These are phyloP conservation scores for Croton laevigatus DNA, from an alignment of 441 rosid species.

Conservation along the genomic window DNA sequence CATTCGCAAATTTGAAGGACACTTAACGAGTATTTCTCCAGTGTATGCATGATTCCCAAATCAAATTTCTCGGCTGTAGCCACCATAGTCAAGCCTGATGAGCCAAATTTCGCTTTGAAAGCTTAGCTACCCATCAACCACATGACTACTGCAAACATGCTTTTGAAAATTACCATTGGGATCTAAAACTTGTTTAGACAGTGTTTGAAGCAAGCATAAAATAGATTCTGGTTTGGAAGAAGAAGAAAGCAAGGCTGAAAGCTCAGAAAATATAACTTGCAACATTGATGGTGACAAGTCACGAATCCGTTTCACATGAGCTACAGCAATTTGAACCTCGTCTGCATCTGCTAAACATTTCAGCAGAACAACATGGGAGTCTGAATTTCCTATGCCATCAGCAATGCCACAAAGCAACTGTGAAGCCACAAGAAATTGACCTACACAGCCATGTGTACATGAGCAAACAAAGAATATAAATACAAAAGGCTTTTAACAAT, in stretches of 20 bases:
- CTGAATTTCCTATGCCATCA: conserved; percentile 39
- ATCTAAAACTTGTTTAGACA: conserved; percentile 25
- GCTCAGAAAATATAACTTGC: conserved; percentile 37
- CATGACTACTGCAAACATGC: conserved; percentile 18
- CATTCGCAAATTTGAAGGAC: too few species aligned
- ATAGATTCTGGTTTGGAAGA: conserved; percentile 47
- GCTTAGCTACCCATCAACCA: too few species aligned
- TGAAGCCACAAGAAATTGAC: conserved; percentile 51
- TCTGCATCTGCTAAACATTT: conserved; percentile 57
- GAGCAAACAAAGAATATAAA: conserved; percentile 4
- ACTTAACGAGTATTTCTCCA: too few species aligned
- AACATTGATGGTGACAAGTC: conserved; percentile 44
- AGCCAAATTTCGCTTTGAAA: too few species aligned
- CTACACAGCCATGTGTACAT: conserved; percentile 35
- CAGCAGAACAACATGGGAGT: conserved; percentile 56
- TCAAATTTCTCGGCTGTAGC: too few species aligned
- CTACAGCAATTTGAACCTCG: conserved; percentile 45
- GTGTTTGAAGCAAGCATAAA: conserved; percentile 41
- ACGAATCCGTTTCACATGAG: conserved; percentile 53
- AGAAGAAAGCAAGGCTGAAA: conserved; percentile 45
- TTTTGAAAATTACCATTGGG: conserved; percentile 12
- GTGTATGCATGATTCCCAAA: too few species aligned
- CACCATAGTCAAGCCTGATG: too few species aligned
- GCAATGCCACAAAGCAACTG: conserved; percentile 40
- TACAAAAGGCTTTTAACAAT: not conserved